Base-by-base conservation (phyloP, 495 filamentous ascomycete genomes). In the Podospora appendiculata region DNA sequence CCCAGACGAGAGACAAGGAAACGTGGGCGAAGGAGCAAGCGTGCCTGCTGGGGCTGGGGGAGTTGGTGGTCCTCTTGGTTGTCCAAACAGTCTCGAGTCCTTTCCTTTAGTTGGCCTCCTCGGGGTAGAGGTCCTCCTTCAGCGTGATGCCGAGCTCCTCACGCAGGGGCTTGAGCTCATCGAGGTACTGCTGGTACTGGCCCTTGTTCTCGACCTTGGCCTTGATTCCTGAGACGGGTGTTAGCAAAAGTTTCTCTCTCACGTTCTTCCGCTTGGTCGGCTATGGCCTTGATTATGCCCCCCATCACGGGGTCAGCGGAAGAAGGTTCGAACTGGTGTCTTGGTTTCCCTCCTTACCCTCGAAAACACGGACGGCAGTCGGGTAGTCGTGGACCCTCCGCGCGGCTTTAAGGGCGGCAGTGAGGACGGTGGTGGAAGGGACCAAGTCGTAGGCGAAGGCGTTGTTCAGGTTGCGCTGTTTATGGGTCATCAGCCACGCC, bases 401-500 rank as follows among this genome's bases (percentile, higher is more conserved):
- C 47, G 93, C 93, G 55, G 93, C 93, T 69, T 80, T 85, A 50
- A 99, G 80, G 50, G 93, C 93, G 59, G 93, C 91, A 60, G 82
- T 80, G 72, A 96, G 83, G 66, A 99, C 94, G 61, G 89, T 84
- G 48, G 92, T 82, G 48, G 92, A 91, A 60, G 93, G 93, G 57
- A 99, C 93, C 65, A 99, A 84, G 82, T 99, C 93, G 85, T 99
- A 99, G 70, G 93, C 93, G 76, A 99, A 99, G 70, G 88, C 90
- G 77, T 99, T 99, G 85, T 99, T 99, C 60, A 99, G 81, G 75
- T 99, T 99, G 68, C 93, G 90, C 90, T 98, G 18, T 44, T 44
- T 33, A 36, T 33, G 5, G 25, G 25, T 25, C 5, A 25, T 25
- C 25, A 25, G 25, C 25, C 5, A 25, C 5, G 25, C 25, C 25